Percentiles rank a stretch among this genome's conserved stretches.
Evolutionary conservation across 805 yeast species (phyloP).

Genomic region (Wickerhamomyces strasburgensis): DNA sequence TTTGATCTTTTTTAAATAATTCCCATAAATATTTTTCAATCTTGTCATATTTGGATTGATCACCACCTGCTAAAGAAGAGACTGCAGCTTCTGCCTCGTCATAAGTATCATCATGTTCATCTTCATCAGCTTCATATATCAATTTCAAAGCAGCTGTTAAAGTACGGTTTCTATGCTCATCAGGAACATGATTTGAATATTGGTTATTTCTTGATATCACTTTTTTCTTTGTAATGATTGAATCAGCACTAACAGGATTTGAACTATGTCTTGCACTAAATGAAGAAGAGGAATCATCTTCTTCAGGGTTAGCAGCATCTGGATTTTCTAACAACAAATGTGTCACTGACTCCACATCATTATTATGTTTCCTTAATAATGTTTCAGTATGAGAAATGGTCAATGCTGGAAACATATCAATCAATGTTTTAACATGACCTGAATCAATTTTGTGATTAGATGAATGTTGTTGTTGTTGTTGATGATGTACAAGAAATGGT

Average conservation of each 20-base stretch:
- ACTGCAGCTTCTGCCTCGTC: conserved; percentile 42
- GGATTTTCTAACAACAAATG: conserved; percentile 62
- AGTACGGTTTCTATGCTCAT: conserved; percentile 51
- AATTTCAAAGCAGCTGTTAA: conserved; percentile 55
- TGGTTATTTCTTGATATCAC: conserved; percentile 11
- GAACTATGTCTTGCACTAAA: conserved; percentile 15
- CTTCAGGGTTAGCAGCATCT: conserved; percentile 23
- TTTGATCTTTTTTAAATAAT: conserved; percentile 45
- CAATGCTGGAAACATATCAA: conserved; percentile 68
- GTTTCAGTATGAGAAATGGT: conserved; percentile 40
- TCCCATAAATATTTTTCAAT: conserved; percentile 55
- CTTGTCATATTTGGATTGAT: conserved; percentile 28
- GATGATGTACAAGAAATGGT: conserved; percentile 34
- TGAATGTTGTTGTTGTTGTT: conserved; percentile 5
- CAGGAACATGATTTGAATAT: conserved; percentile 29
- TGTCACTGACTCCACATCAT: conserved; percentile 54
- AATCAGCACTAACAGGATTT: conserved; percentile 12
- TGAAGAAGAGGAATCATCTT: too few relatives aligned
- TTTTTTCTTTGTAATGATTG: conserved; percentile 16
- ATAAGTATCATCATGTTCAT: conserved; percentile 79
- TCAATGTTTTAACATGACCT: conserved; percentile 29
- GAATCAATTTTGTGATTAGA: conserved; percentile 8
- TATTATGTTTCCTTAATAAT: conserved; percentile 41
- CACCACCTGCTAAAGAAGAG: conserved; percentile 12
- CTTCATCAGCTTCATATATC: conserved; percentile 73